Conservation (phyloP, 768 basidiomycete species). For the Rhodotorula kratochvilovae region DNA sequence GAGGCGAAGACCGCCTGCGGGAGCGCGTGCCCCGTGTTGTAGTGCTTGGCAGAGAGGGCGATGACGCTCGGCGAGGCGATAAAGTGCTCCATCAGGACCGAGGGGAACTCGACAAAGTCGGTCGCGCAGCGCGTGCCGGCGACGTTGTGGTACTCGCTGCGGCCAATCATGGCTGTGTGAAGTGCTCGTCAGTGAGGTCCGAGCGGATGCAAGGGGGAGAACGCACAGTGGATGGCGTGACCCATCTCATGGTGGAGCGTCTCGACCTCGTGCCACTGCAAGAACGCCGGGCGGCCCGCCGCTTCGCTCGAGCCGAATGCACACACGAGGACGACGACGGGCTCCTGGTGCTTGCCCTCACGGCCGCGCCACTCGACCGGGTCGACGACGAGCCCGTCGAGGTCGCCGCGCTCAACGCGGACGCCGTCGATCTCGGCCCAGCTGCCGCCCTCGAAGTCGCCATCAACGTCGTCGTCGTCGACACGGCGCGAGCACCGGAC, state of each 20-base stretch:
- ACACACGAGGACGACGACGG: conserved; percentile 83
- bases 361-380: conserved; percentile 58
- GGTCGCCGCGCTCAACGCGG: conserved; percentile 49
- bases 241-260: conserved; percentile 99
- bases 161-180: conserved; percentile 83
- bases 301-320: conserved; percentile 58
- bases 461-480: conserved; percentile 77
- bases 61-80: conserved; percentile 77
- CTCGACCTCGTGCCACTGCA: conserved; percentile 89
- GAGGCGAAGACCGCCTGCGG: conserved; percentile 46
- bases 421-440: conserved; percentile 40
- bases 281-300: conserved; percentile 59
- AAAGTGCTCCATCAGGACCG: conserved; percentile 98
- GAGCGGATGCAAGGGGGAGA: conserved; percentile 3
- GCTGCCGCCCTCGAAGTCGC: conserved; percentile 55
- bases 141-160: conserved; percentile 95
- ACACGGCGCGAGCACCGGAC: conserved; percentile 87
- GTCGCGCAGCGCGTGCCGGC: conserved; percentile 96
- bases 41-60: conserved; percentile 57
- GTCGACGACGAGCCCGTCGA: conserved; percentile 45
- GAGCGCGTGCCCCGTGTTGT: conserved; percentile 47
- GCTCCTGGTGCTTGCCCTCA: conserved; percentile 74
- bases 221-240: conserved; percentile 97
- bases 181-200: neutral
- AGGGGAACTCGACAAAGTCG: conserved; percentile 95